phyloP scores from a whole-genome alignment of 2,329 filamentous ascomycete genomes.

The Didymella lethalis region DNA sequence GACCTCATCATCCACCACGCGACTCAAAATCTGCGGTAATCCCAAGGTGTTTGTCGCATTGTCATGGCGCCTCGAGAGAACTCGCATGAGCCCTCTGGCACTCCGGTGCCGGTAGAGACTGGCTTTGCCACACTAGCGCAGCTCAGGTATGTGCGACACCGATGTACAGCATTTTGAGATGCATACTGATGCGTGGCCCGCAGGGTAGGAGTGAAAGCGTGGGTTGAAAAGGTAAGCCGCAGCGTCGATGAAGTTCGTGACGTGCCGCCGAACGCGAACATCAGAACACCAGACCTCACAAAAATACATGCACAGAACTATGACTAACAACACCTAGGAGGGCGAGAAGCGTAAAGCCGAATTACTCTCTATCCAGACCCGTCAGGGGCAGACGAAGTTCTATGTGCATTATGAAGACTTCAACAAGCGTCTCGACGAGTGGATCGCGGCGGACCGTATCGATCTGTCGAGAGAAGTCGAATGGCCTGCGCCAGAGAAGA shows the following conservation, averaged over 20 bases:
- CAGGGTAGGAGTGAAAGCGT: conserved; percentile 72
- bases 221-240: conserved; percentile 71
- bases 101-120: conserved; percentile 71
- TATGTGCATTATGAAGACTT: conserved; percentile 99
- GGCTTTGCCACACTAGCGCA: conserved; percentile 86
- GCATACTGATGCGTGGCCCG: conserved; percentile 40
- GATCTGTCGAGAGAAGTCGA: conserved; percentile 92
- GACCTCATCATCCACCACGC: conserved; percentile 43
- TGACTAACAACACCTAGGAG: conserved; percentile 61
- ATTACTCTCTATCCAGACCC: conserved; percentile 91
- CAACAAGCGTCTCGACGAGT: conserved; percentile 90
- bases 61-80: conserved; percentile 65
- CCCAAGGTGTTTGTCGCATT: conserved; percentile 16
- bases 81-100: conserved; percentile 61
- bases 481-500: conserved; percentile 91
- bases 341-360: conserved; percentile 90
- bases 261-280: conserved; percentile 23
- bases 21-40: conserved; percentile 30
- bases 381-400: conserved; percentile 86
- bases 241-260: conserved; percentile 10
- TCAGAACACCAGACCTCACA: conserved; percentile 11
- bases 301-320: background rate
- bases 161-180: conserved; percentile 36
- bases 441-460: conserved; percentile 83
- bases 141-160: conserved; percentile 67